Base-by-base conservation (phyloP, 768 basidiomycete species). In the Pulveroboletus sp. region DNA sequence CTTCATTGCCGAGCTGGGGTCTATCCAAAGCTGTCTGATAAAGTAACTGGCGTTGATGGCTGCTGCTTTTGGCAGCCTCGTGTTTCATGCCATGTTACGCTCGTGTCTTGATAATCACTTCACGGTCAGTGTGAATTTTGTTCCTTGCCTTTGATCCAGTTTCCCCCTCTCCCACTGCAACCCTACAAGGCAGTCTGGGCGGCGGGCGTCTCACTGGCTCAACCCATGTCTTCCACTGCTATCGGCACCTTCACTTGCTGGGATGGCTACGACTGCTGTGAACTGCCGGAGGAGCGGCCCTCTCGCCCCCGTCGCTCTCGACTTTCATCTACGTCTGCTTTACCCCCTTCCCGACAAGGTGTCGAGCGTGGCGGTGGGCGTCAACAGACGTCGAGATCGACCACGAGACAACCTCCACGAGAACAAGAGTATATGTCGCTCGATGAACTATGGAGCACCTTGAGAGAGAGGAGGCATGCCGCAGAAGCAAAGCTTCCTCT, bases 401-500 rank as follows among this genome's bases (percentile, higher is more conserved):
- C 47, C 11, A 45, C 59, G 14, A 45, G 38, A 27, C 52, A 54
- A 15, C 51, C n/a, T 30, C 50, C 55, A 42, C 53, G 49, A 31
- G 61, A 60, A 42, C 59, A 60, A 24, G 66, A 70, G 28, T 56
- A 53, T 41, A 58, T 54, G 9, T 69, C 69, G 12, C 68, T 87
- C 54, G 77, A 85, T 58, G 69, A 78, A 18, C 66, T 88, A n/a
- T 88, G 86, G 86, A 76, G 70, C 50, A 74, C 77, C 47, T 76
- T 88, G 46, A 77, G 84, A 39, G 76, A 78, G 63, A 73, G 78
- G 67, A 88, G 87, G 66, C 80, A 80, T 43, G 75, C 72, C 55
- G 76, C 77, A 57, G 82, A 87, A 75, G 83, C 82, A 38, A 80
- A 80, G 57, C 76, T 82, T 58, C 80, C 79, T 45, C 76, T 81